A percentile compares a stretch with the other conserved stretches of the same genome.
These are phyloP conservation scores for Magnolia changhungtana DNA, from an alignment of 164 flowering plant genomes.

Conservation along the genomic window DNA sequence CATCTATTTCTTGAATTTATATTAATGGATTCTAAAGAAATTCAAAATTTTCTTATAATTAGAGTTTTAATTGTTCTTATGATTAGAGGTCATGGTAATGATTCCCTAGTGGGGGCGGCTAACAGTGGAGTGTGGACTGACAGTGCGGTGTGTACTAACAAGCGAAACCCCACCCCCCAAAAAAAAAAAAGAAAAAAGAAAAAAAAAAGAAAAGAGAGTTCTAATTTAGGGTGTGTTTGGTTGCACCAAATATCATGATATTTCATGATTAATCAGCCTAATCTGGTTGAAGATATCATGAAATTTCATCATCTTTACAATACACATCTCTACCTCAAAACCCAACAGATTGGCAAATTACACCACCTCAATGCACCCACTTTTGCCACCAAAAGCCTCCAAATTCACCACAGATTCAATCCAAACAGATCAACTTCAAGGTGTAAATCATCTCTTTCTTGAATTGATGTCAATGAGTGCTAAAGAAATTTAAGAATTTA, in stretches of 20 bases:
- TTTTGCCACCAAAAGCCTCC: slow-evolving; percentile 14
- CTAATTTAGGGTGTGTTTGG: no score
- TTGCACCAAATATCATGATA: no score
- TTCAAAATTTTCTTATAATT: background rate
- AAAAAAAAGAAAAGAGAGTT: background rate
- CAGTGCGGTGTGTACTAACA: no score
- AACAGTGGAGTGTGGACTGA: no score
- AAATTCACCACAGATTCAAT: slow-evolving; percentile 9
- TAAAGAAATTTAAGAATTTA: background rate
- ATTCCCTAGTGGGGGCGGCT: no score
- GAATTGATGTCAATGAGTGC: slow-evolving; percentile 9
- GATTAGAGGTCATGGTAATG: no score
- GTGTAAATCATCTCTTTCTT: slow-evolving; percentile 14
- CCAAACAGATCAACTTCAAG: slow-evolving; percentile 23
- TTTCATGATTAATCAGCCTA: no score
- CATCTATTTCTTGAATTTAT: background rate
- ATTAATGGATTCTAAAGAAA: background rate
- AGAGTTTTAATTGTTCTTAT: background rate
- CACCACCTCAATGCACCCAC: slow-evolving; percentile 8
- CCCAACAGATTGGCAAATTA: slow-evolving; percentile 14
- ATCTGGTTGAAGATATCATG: no score
- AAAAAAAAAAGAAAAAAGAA: no score
- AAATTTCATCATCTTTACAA: background rate
- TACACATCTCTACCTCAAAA: background rate
- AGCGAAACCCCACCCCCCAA: no score